These are phyloP conservation scores for Xylaria sp. DNA, from an alignment of 2,329 filamentous ascomycete species.

Conservation along the genomic window DNA sequence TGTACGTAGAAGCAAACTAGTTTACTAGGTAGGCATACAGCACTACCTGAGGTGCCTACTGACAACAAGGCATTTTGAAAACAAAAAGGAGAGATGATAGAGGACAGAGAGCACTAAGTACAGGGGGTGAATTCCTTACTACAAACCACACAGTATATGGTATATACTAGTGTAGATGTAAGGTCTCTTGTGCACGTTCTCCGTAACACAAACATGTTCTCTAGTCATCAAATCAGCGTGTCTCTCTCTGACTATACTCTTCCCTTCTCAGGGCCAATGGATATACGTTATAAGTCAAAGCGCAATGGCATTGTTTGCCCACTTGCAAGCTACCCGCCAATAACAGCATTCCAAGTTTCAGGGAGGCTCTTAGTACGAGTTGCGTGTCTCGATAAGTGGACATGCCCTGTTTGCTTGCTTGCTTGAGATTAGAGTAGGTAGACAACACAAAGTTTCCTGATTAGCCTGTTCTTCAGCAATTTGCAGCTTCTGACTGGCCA, in stretches of 20 bases:
- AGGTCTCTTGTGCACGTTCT: background rate
- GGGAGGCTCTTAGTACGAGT: constrained; percentile 4
- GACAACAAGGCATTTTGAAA: background rate
- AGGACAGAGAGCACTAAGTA: background rate
- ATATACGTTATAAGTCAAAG: background rate
- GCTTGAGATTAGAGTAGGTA: no score
- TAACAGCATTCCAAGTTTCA: constrained; percentile 34
- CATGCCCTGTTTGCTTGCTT: constrained; percentile 18
- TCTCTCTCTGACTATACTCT: background rate
- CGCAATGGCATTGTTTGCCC: constrained; percentile 15
- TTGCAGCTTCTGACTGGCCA: constrained; percentile 34
- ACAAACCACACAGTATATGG: background rate
- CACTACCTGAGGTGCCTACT: background rate
- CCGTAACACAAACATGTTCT: background rate
- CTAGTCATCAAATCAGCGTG: constrained; percentile 17
- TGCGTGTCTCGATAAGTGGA: constrained; percentile 33
- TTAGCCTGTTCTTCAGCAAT: constrained; percentile 20
- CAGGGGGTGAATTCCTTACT: background rate
- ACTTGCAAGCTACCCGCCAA: constrained; percentile 25
- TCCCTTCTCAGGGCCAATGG: background rate
- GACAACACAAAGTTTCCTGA: constrained; percentile 7
- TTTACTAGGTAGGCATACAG: background rate
- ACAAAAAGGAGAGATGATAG: background rate
- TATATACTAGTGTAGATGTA: background rate
- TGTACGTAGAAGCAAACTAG: no score